Conservation (phyloP, 306 rosid species). For the Arachis hypogaea region DNA sequence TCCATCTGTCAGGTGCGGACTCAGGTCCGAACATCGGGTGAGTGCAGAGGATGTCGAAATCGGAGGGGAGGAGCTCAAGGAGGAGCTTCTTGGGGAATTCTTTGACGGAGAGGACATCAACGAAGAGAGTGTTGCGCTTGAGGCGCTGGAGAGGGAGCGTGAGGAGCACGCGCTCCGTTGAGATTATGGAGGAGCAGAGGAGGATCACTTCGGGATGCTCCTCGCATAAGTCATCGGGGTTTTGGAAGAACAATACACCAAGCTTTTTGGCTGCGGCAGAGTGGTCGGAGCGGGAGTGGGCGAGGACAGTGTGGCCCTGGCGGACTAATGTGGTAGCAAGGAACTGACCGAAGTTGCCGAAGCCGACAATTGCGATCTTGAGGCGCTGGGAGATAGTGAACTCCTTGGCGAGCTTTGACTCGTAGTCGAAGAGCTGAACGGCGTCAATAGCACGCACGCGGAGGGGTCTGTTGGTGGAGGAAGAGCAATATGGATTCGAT, state of each 20-base stretch:
- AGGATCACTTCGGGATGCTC: constrained; percentile 80
- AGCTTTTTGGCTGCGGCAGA: constrained; percentile 48
- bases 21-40: constrained; percentile 96
- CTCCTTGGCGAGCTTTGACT: constrained; percentile 61
- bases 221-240: constrained; percentile 79
- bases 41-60: constrained; percentile 69
- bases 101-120: constrained; percentile 81
- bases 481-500: constrained; percentile 2
- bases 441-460: constrained; percentile 67
- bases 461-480: constrained; percentile 36
- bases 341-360: constrained; percentile 85
- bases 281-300: constrained; percentile 72
- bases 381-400: constrained; percentile 53
- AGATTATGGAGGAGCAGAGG: constrained; percentile 74
- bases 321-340: constrained; percentile 64
- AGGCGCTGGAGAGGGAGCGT: constrained; percentile 71
- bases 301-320: constrained; percentile 79
- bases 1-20: constrained; percentile 60
- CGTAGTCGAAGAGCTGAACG: constrained; percentile 71
- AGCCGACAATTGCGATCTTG: constrained; percentile 72
- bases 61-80: constrained; percentile 48
- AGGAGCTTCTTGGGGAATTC: constrained; percentile 69
- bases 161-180: constrained; percentile 54
- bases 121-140: constrained; percentile 72
- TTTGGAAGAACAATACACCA: constrained; percentile 58